Evolutionary conservation across 495 filamentous ascomycete genomes (phyloP).

Genomic region (Trichodelitschia bisporula): DNA sequence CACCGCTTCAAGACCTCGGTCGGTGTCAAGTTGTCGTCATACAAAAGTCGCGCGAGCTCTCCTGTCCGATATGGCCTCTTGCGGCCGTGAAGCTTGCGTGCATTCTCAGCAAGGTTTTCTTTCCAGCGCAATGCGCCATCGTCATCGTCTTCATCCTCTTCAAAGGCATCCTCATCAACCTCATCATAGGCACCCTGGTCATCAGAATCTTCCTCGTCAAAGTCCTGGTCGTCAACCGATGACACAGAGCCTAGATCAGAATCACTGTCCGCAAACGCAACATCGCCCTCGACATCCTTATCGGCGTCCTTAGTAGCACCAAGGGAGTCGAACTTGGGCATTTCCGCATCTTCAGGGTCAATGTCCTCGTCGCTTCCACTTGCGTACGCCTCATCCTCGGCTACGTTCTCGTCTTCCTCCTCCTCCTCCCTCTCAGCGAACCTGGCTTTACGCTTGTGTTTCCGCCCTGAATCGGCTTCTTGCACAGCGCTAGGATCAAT

Average conservation of each 20-base stretch:
- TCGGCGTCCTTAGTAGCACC: too few relatives aligned
- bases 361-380: conserved; percentile 17
- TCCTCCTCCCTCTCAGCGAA: conserved; percentile 28
- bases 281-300: conserved; percentile 23
- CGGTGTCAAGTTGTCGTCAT: conserved; percentile 56
- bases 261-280: too few relatives aligned
- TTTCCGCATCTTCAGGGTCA: conserved; percentile 22
- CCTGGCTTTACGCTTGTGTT: conserved; percentile 38
- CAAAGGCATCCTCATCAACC: conserved; percentile 34
- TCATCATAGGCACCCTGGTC: conserved; percentile 67
- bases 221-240: conserved; percentile 48
- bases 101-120: conserved; percentile 54
- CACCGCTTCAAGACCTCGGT: conserved; percentile 52
- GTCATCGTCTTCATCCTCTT: conserved; percentile 33
- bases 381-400: conserved; percentile 15
- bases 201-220: conserved; percentile 90
- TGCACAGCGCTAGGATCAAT: conserved; percentile 38
- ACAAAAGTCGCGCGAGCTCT: conserved; percentile 69
- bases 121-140: conserved; percentile 59
- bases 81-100: conserved; percentile 41
- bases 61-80: conserved; percentile 43
- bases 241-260: too few relatives aligned
- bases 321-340: too few relatives aligned
- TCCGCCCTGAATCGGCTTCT: conserved; percentile 34
- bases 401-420: conserved; percentile 26